Percentiles rank a stretch among this genome's conserved stretches.
Evolutionary conservation across 768 basidiomycete genomes (phyloP).

Genomic region (Lactarius tabidus): DNA sequence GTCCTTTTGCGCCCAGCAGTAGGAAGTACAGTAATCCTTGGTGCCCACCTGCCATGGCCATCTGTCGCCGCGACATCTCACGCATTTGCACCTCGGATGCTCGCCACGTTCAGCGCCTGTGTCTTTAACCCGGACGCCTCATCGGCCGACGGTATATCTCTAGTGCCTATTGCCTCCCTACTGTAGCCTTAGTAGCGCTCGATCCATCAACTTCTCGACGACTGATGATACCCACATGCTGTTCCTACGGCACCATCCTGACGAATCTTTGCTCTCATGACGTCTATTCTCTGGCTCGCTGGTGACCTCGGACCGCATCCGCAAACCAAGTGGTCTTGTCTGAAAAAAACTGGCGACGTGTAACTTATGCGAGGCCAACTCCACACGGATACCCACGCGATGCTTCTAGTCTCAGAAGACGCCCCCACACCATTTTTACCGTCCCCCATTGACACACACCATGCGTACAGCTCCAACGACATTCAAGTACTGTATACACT

Average conservation of each 20-base stretch:
- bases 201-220: background rate
- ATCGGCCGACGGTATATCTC: background rate
- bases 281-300: background rate
- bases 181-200: background rate
- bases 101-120: background rate
- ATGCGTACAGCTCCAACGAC: background rate
- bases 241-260: background rate
- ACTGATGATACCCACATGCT: background rate
- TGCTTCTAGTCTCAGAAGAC: background rate
- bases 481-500: background rate
- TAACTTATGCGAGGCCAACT: background rate
- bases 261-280: background rate
- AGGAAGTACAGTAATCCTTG: background rate
- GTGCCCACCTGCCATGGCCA: background rate
- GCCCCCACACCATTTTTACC: background rate
- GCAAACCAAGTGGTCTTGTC: background rate
- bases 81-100: background rate
- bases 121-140: background rate
- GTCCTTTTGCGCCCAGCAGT: background rate
- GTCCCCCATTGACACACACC: background rate
- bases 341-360: background rate
- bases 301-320: background rate
- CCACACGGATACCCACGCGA: background rate
- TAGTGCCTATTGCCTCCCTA: background rate
- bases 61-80: background rate